A percentile compares a stretch with the other conserved stretches of the same genome.
Evolutionary conservation across 495 filamentous ascomycete genomes (phyloP).

Genomic region (Aspergillus bridgeri): DNA sequence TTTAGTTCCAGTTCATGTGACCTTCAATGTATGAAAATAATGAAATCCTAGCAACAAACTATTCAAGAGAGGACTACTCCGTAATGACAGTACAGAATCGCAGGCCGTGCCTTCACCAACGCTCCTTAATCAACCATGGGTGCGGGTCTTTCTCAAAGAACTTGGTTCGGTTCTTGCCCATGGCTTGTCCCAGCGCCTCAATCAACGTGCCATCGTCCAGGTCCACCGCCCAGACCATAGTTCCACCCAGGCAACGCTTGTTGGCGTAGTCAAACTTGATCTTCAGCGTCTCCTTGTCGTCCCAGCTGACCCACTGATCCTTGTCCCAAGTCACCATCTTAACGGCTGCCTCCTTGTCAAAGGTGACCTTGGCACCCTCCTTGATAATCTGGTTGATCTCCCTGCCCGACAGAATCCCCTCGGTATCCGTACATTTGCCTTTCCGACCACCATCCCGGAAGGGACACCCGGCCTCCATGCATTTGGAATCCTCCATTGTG

Average conservation of each 20-base stretch:
- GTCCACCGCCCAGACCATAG: conserved; percentile 25
- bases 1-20: too few relatives aligned
- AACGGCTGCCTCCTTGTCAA: conserved; percentile 18
- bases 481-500: conserved; percentile 31
- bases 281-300: conserved; percentile 41
- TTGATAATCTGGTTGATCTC: conserved; percentile 21
- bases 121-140: neutral
- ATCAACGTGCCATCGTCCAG: conserved; percentile 17
- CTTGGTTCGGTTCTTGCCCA: conserved; percentile 7
- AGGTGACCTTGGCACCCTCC: neutral
- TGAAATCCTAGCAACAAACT: neutral
- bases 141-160: neutral
- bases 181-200: conserved; percentile 4
- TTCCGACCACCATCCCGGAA: conserved; percentile 17
- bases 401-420: conserved; percentile 17
- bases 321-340: conserved; percentile 38
- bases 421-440: conserved; percentile 35
- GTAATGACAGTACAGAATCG: neutral
- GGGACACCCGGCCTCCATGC: conserved; percentile 28
- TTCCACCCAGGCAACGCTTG: conserved; percentile 21
- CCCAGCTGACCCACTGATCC: conserved; percentile 49
- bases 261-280: conserved; percentile 42
- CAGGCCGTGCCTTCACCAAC: neutral
- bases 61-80: neutral
- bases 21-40: too few relatives aligned